These are phyloP conservation scores for Apium graveolens DNA, from an alignment of 129 eudicot species.

Conservation along the genomic window DNA sequence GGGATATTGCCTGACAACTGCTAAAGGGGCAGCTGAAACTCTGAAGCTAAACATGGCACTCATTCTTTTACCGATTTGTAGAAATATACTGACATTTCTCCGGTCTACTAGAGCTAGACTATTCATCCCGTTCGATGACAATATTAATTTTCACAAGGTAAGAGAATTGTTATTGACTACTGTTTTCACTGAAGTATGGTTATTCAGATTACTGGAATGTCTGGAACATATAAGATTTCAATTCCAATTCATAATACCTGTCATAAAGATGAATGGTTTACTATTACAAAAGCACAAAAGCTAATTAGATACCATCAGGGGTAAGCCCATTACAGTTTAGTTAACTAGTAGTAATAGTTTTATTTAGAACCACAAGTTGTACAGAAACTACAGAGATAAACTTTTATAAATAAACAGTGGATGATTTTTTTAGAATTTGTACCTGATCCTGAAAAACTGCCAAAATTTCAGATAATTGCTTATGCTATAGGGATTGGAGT, in stretches of 20 bases:
- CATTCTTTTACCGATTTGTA: slow-evolving; percentile 79
- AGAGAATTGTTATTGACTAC: neutral
- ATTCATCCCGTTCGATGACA: slow-evolving; percentile 77
- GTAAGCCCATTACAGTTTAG: neutral
- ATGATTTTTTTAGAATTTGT: neutral
- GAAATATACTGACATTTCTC: slow-evolving; percentile 67
- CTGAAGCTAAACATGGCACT: slow-evolving; percentile 96
- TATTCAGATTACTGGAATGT: neutral
- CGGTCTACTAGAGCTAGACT: slow-evolving; percentile 77
- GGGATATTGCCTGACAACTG: slow-evolving; percentile 88
- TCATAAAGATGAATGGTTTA: neutral
- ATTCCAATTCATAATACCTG: neutral
- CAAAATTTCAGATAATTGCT: slow-evolving; percentile 59
- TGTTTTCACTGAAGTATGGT: neutral
- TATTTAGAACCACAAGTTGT: neutral
- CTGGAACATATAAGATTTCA: neutral
- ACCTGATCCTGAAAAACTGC: neutral
- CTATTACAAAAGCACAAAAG: neutral
- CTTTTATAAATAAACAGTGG: neutral
- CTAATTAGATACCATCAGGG: neutral
- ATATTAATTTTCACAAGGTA: slow-evolving; percentile 92
- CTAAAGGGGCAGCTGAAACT: slow-evolving; percentile 98
- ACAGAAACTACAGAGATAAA: neutral
- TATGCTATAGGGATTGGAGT: slow-evolving; percentile 71
- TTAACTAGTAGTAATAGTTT: neutral